phyloP scores from a whole-genome alignment of 2,329 filamentous ascomycete genomes.

The Claviceps digitariae region DNA sequence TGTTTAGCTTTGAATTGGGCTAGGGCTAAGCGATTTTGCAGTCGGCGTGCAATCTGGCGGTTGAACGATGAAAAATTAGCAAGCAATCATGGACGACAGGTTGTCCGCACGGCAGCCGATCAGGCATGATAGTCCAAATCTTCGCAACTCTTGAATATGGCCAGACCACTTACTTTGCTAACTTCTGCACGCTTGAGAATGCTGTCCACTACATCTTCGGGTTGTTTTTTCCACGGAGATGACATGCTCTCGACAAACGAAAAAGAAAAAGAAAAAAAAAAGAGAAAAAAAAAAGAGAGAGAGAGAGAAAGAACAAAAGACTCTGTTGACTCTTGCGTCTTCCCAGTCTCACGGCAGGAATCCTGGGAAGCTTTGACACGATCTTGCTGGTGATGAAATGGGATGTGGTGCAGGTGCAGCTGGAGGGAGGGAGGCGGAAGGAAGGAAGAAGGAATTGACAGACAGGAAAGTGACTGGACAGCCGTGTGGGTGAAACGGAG shows the following conservation, averaged over 20 bases:
- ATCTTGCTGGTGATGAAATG: not conserved
- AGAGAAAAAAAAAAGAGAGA: not conserved
- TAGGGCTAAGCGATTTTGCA: slow-evolving; percentile 87
- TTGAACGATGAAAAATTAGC: not conserved
- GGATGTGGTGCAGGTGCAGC: not conserved
- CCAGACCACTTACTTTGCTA: slow-evolving; percentile 48
- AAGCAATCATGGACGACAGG: not conserved
- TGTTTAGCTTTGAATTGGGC: slow-evolving; percentile 96
- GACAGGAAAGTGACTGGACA: not conserved
- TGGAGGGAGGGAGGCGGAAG: slow-evolving; percentile 3
- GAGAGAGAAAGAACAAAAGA: not conserved
- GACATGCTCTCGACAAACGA: slow-evolving; percentile 27
- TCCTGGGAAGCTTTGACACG: not conserved
- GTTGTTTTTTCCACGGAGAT: slow-evolving; percentile 49
- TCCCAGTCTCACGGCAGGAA: not conserved
- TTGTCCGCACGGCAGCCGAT: not conserved
- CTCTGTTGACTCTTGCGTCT: not conserved
- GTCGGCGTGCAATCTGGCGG: slow-evolving; percentile 70
- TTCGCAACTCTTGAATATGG: not conserved
- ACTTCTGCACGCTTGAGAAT: slow-evolving; percentile 62
- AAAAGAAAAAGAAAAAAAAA: not conserved
- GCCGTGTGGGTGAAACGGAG: slow-evolving; percentile 4
- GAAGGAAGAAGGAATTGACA: not conserved
- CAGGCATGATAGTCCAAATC: not conserved
- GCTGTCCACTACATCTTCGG: slow-evolving; percentile 51